These are phyloP conservation scores for Thielaviopsis ethacetica DNA, from an alignment of 2,329 filamentous ascomycete genomes.

Conservation along the genomic window DNA sequence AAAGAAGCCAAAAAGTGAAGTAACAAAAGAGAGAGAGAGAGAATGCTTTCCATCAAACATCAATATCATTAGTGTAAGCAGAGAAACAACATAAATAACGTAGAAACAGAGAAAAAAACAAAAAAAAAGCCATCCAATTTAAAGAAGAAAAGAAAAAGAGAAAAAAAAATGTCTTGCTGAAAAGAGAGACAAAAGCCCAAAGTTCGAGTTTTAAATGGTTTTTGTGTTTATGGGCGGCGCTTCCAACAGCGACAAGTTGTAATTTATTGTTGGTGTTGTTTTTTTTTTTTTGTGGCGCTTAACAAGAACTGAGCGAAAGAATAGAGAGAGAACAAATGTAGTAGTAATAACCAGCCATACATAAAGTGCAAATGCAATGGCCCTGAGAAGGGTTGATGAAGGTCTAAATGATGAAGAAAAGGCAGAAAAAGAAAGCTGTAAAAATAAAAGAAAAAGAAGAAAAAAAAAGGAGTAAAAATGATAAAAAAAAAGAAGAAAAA, in stretches of 20 bases:
- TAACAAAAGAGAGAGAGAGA: no score
- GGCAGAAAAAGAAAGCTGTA: neutral
- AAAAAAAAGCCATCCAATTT: neutral
- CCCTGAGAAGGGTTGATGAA: neutral
- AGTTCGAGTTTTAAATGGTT: no score
- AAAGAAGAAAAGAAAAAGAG: neutral
- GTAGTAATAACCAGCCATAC: neutral
- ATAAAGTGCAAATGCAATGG: neutral
- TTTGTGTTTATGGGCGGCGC: neutral
- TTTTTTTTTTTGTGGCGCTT: neutral
- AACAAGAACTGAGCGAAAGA: neutral
- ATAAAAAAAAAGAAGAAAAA: neutral
- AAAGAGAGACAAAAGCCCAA: neutral
- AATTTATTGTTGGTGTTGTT: no score
- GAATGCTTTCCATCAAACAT: no score
- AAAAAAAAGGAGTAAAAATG: neutral
- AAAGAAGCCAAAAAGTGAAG: no score
- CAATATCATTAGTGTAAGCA: neutral
- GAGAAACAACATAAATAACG: neutral
- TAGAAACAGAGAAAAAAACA: neutral
- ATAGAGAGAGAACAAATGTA: slow-evolving; percentile 1
- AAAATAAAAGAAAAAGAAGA: neutral
- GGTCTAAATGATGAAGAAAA: neutral
- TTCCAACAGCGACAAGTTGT: neutral
- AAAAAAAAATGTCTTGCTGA: slow-evolving; percentile 1